Conservation (phyloP, 2,329 filamentous ascomycete genomes). For the Pochonia chlamydosporia region DNA sequence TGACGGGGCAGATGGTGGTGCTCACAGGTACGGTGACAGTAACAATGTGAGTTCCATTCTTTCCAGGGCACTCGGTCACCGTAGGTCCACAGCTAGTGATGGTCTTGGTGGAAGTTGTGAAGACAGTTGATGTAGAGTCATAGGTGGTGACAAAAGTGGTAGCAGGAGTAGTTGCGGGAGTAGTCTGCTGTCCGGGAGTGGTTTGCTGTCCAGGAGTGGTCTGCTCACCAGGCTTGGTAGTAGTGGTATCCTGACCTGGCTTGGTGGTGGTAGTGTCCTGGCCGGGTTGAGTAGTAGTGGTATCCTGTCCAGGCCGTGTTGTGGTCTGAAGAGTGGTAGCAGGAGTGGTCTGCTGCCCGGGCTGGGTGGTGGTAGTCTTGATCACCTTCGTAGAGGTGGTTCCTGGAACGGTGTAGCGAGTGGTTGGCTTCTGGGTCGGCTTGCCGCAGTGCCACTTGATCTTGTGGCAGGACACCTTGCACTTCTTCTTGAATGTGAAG, state of each 20-base stretch:
- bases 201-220: not conserved
- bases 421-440: slow-evolving; percentile 7
- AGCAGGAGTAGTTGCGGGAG: slow-evolving; percentile 4
- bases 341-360: slow-evolving; percentile 10
- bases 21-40: slow-evolving; percentile 51
- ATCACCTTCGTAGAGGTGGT: not conserved
- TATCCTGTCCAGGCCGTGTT: slow-evolving; percentile 5
- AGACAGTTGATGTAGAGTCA: slow-evolving; percentile 43
- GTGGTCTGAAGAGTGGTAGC: slow-evolving; percentile 6
- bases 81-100: slow-evolving; percentile 43
- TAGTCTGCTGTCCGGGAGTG: slow-evolving; percentile 4
- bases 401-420: not conserved
- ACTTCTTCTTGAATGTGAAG: slow-evolving; percentile 42
- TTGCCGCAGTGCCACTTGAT: slow-evolving; percentile 60
- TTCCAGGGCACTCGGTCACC: slow-evolving; percentile 46
- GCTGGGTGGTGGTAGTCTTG: not conserved
- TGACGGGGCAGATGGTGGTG: slow-evolving; percentile 57
- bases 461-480: slow-evolving; percentile 47
- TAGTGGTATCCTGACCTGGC: not conserved
- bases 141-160: slow-evolving; percentile 28
- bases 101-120: slow-evolving; percentile 42
- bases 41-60: slow-evolving; percentile 40
- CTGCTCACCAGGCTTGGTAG: slow-evolving; percentile 1
- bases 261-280: slow-evolving; percentile 8
- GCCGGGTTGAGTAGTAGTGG: not conserved